Evolutionary conservation across 106 monocot genomes (phyloP).

Genomic region (Chionographis japonica): DNA sequence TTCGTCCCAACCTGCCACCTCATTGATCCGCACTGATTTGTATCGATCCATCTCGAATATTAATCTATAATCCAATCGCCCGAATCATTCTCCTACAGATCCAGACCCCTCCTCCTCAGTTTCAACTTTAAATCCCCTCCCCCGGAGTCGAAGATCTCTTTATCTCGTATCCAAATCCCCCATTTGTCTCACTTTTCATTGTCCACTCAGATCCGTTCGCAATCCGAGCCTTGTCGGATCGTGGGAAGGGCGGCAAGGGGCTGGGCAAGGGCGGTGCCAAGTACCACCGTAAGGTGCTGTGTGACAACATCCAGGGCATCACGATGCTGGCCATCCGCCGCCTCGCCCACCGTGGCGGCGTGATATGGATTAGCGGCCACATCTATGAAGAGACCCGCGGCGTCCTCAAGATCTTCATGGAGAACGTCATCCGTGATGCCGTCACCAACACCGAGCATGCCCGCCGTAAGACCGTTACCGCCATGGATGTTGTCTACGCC

Average conservation of each 20-base stretch:
- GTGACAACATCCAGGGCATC: constrained; percentile 90
- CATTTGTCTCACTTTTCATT: neutral
- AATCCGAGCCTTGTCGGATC: constrained; percentile 29
- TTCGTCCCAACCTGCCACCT: too few relatives aligned
- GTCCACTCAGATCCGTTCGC: too few relatives aligned
- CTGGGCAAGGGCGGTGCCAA: constrained; percentile 65
- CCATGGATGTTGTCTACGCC: constrained; percentile 80
- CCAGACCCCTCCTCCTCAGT: too few relatives aligned
- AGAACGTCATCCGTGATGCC: constrained; percentile 72
- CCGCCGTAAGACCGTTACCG: constrained; percentile 80
- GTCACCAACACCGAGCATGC: constrained; percentile 78
- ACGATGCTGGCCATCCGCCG: too few relatives aligned
- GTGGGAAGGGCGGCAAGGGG: constrained; percentile 68
- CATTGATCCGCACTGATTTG: too few relatives aligned
- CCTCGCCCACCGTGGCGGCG: constrained; percentile 68
- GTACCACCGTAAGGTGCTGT: constrained; percentile 71
- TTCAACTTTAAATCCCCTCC: neutral
- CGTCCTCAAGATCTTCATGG: too few relatives aligned
- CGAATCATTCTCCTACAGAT: too few relatives aligned
- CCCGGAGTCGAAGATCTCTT: too few relatives aligned
- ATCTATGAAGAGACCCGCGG: too few relatives aligned
- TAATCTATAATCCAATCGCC: too few relatives aligned
- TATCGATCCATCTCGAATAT: too few relatives aligned
- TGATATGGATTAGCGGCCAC: constrained; percentile 56
- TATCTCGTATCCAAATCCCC: neutral